Base-by-base conservation (phyloP, 805 yeast species). In the Kuraishia cidri region DNA sequence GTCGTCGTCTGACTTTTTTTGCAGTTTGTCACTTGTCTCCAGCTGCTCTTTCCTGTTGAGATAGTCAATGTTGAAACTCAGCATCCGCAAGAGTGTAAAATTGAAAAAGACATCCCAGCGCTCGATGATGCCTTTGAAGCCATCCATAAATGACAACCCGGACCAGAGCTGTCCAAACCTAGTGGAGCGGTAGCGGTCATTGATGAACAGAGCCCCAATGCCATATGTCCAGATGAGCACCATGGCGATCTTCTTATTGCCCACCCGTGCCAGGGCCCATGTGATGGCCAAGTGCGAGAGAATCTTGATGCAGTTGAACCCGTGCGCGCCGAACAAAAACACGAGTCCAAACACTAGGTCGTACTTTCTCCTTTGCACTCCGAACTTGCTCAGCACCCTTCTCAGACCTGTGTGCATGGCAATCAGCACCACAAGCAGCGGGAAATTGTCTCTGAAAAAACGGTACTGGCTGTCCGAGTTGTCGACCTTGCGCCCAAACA, bases 21-120 rank as follows among this genome's bases (percentile, higher is more conserved):
- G 15, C 14, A 16, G 4, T 3, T 13, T 11, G 20, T 24, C 28
- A 19, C 12, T 13, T 18, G 19, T 20, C 10, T 18, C 32, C 5
- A 17, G 11, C 6, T 15, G 24, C 14, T 44, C 48, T 34, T 41
- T 50, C 31, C 62, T 62, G 44, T 69, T 72, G 20, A 79, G 45
- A 46, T 70, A 86, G 56, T 92, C 99, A 40, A 84, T 50, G 41
- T 84, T 82, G 54, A 69, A 92, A 37, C 95, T 84, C 29, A 92
- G 58, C 69, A 87, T 74, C 47, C 97, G 69, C 34, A 92, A 65
- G 38, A 90, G 60, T 1, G 95, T 80, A 56, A 94, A 87, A 57
- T 92, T 92, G 66, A 77, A 92, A 45, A 83, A 85, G 3, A 92
- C 97, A 50, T 92, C 97, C 99, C 99, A 92, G 45, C 97, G 69